Evolutionary conservation across 208 protist species (phyloP).

Genomic region (Novymonas esmeraldas): DNA sequence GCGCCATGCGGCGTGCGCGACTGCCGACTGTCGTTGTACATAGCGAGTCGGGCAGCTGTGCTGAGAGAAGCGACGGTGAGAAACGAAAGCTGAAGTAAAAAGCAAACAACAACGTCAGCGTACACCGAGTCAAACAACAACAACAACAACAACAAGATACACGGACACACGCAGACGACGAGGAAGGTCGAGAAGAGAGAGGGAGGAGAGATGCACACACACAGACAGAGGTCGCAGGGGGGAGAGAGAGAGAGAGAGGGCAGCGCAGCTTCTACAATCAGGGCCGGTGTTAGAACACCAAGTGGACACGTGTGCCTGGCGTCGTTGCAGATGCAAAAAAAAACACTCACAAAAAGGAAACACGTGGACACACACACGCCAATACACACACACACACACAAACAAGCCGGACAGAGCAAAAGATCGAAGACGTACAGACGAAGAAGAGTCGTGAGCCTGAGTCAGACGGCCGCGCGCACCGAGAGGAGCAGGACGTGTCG

Average conservation of each 20-base stretch:
- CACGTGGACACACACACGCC: neutral
- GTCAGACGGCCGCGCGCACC: neutral
- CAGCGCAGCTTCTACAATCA: neutral
- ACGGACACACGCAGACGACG: neutral
- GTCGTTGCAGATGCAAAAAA: too few species aligned
- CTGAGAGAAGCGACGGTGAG: neutral
- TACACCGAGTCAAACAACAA: too few species aligned
- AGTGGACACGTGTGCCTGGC: too few species aligned
- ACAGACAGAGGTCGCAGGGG: too few species aligned
- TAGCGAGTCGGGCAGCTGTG: too few species aligned
- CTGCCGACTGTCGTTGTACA: too few species aligned
- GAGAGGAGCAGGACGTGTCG: neutral
- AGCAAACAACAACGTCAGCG: conserved; percentile 14
- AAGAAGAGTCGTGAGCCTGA: neutral
- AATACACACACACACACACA: neutral
- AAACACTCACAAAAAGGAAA: too few species aligned
- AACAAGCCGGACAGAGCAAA: neutral
- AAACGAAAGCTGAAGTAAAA: conserved; percentile 5
- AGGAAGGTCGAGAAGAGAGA: conserved; percentile 1
- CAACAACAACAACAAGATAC: too few species aligned
- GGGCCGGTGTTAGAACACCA: neutral
- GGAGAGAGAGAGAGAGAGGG: neutral
- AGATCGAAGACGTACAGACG: neutral
- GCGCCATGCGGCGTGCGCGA: too few species aligned
- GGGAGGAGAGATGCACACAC: too few species aligned